These are phyloP conservation scores for Boehmeria nivea DNA, from an alignment of 306 rosid genomes.

Conservation along the genomic window DNA sequence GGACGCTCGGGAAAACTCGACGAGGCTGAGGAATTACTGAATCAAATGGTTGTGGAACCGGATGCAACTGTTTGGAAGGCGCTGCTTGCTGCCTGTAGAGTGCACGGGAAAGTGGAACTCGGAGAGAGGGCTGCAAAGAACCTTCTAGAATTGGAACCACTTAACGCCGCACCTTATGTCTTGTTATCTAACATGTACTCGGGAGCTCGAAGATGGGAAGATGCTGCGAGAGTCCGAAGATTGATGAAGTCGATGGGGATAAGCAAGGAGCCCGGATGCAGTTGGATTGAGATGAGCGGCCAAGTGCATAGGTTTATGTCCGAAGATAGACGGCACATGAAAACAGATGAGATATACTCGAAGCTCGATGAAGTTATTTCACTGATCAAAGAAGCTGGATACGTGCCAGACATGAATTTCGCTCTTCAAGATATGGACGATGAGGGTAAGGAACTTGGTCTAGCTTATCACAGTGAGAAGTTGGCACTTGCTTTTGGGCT, in stretches of 20 bases:
- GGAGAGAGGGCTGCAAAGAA: conserved; percentile 69
- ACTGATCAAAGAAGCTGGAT: conserved; percentile 67
- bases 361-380: conserved; percentile 57
- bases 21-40: conserved; percentile 54
- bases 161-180: conserved; percentile 64
- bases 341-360: conserved; percentile 56
- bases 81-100: conserved; percentile 81
- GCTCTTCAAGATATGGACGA: conserved; percentile 75
- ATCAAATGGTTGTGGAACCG: conserved; percentile 63
- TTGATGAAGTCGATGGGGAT: conserved; percentile 78
- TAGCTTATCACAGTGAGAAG: conserved; percentile 77
- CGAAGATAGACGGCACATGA: conserved; percentile 75
- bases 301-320: conserved; percentile 63
- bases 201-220: conserved; percentile 63
- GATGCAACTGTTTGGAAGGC: conserved; percentile 92
- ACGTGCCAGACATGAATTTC: conserved; percentile 64
- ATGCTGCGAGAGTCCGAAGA: conserved; percentile 57
- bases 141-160: conserved; percentile 62
- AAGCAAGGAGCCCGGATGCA: conserved; percentile 78
- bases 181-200: conserved; percentile 76
- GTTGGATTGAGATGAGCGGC: conserved; percentile 73
- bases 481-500: conserved; percentile 79
- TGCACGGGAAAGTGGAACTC: conserved; percentile 69
- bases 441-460: conserved; percentile 71
- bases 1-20: conserved; percentile 73